Conservation (phyloP, 2,329 filamentous ascomycete species). For the Exophiala xenobiotica region DNA sequence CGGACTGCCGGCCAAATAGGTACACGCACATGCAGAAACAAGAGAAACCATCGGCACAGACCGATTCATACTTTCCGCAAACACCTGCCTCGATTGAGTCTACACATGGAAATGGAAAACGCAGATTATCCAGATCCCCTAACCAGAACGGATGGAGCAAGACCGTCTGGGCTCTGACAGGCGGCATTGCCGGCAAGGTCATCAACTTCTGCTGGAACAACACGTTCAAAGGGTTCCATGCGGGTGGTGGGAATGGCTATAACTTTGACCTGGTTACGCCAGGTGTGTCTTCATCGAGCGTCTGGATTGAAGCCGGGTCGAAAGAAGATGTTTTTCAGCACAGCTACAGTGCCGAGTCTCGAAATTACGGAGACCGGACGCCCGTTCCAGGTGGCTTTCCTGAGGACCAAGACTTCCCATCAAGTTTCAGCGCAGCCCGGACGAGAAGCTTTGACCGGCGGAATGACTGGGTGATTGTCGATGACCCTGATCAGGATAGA, state of each 20-base stretch:
- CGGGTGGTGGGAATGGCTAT: conserved; percentile 76
- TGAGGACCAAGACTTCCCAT: conserved; percentile 48
- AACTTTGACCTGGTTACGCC: conserved; percentile 46
- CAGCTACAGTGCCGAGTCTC: conserved; percentile 14
- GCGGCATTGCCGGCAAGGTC: conserved; percentile 62
- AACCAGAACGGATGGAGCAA: conserved; percentile 39
- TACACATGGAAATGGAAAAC: background rate
- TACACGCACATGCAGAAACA: conserved; percentile 40
- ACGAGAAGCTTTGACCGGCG: conserved; percentile 28
- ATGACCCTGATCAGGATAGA: conserved; percentile 25
- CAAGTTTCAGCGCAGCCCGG: conserved; percentile 40
- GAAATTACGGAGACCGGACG: conserved; percentile 35
- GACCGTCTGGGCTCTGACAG: conserved; percentile 44
- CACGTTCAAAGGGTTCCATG: conserved; percentile 79
- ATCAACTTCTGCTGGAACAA: conserved; percentile 78
- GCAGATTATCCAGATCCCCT: conserved; percentile 13
- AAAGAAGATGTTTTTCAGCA: conserved; percentile 33
- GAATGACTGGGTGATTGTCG: conserved; percentile 71
- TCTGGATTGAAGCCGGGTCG: conserved; percentile 34
- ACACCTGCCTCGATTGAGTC: conserved; percentile 13
- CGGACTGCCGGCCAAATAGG: conserved; percentile 45
- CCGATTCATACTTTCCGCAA: conserved; percentile 18
- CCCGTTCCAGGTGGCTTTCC: conserved; percentile 58
- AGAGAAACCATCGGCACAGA: too few species aligned
- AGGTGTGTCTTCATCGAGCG: conserved; percentile 28